Conservation (phyloP, 225 moss, liverwort and hornwort genomes). For the Asterella californica region DNA sequence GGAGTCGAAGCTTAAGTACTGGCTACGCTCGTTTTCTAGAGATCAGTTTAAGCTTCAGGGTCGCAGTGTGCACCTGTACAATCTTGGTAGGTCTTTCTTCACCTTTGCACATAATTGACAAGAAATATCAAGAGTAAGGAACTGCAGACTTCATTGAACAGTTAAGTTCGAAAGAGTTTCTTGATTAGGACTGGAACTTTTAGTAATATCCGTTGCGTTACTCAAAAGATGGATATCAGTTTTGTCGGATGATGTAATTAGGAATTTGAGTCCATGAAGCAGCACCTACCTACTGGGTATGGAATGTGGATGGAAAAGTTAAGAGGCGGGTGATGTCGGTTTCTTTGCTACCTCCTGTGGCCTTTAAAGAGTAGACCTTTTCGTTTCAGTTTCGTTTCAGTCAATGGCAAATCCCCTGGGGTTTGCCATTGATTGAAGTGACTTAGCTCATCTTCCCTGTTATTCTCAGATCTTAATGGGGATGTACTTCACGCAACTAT, state of each 20-base stretch:
- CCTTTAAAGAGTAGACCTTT: not conserved
- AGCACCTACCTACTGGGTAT: not conserved
- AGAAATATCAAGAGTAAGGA: not conserved
- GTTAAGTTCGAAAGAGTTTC: not conserved
- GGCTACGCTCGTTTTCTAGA: slow-evolving; percentile 87
- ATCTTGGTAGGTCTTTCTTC: slow-evolving; percentile 61
- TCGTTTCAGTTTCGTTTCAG: not conserved
- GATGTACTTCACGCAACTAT: slow-evolving; percentile 90
- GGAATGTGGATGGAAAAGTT: not conserved
- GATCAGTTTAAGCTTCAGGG: slow-evolving; percentile 98
- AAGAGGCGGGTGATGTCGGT: not conserved
- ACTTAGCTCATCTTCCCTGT: not conserved
- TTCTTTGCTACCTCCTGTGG: not conserved
- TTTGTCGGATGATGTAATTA: not conserved
- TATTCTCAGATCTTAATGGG: slow-evolving; percentile 87
- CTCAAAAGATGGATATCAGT: not conserved
- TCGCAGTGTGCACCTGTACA: slow-evolving; percentile 86
- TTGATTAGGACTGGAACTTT: not conserved
- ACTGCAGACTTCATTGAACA: not conserved
- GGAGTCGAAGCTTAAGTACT: slow-evolving; percentile 93
- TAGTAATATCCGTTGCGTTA: not conserved
- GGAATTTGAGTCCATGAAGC: not conserved
- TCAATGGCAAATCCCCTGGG: not conserved
- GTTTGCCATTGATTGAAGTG: not conserved
- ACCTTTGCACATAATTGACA: not conserved